Evolutionary conservation across 805 yeast genomes (phyloP), one percentile per base, ranked within the genome.

Genomic region (Yamadazyma laniorum): DNA sequence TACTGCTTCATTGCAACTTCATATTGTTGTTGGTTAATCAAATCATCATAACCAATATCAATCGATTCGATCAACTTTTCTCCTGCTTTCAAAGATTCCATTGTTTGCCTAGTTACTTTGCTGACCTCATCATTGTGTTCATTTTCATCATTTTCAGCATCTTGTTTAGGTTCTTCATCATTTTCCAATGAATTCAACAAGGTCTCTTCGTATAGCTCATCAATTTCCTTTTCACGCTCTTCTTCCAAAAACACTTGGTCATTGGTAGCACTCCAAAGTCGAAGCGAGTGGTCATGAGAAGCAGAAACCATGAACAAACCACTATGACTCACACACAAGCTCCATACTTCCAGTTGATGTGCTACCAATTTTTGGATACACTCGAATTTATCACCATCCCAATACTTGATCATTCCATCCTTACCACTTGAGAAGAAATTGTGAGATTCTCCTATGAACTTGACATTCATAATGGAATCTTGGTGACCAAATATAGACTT

Each of bases 371-470:
- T 86, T 61, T 93, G 98, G 45, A 93, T 79, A 60, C 91, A 85
- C 51, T 87, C 96, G 60, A 93, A 93, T 62, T 93, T 93, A 52
- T 86, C 95, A 48, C 98, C 99, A 61, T 93, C 99, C 99, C 99
- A 93, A 61, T 88, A 89, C 62, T 93, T 93, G 39, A 93, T 76
- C 43, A 83, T 63, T 11, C 85, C 89, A 62, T 93, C 99, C 56
- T 93, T 93, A 23, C 91, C 82, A 41, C 87, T 80, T 40, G 95
- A 82, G 65, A 93, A 85, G 61, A 93, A 90, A 59, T 90, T 79
- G 58, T 91, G 96, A 11, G 85, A 73, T n/a, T 79, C 81, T 2
- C 95, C 91, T 35, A 89, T 72, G 54, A 93, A 93, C 44, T 70
- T 75, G 21, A 91, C 95, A 47, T 75, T 74, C 95, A 91, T 87